Conservation (phyloP, 129 eudicot genomes). For the Escallonia herrerae region DNA sequence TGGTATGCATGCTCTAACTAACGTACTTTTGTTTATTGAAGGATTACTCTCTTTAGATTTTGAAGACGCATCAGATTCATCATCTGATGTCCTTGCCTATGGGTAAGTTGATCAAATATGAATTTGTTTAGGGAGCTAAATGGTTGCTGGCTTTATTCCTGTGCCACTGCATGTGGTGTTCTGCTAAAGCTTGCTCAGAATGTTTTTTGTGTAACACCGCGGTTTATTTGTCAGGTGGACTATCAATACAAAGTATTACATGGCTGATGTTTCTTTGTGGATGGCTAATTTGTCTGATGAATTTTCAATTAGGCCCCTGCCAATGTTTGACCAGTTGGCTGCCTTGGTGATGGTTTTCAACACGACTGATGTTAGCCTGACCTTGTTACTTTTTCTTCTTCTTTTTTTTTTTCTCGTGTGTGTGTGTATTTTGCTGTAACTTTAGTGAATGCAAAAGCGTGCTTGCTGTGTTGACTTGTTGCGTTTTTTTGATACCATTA, state of each 20-base stretch:
- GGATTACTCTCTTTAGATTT: conserved; percentile 66
- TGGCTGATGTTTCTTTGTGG: conserved; percentile 84
- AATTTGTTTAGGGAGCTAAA: background rate
- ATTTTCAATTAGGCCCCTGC: conserved; percentile 43
- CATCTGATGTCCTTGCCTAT: conserved; percentile 52
- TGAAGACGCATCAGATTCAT: conserved; percentile 55
- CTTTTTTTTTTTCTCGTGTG: conserved; percentile 3
- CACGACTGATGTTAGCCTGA: conserved; percentile 64
- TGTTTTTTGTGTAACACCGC: background rate
- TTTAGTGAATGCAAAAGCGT: background rate
- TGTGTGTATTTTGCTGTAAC: background rate
- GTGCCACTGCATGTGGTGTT: background rate
- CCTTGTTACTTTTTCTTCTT: background rate
- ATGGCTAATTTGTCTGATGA: conserved; percentile 64
- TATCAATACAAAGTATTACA: conserved; percentile 88
- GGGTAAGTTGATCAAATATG: conserved; percentile 41
- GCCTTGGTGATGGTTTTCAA: conserved; percentile 95
- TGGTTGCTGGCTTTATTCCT: background rate
- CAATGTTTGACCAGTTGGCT: conserved; percentile 45
- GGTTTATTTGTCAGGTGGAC: conserved; percentile 64
- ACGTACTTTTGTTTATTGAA: conserved; percentile 18
- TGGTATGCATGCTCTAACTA: too few relatives aligned
- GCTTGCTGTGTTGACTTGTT: background rate
- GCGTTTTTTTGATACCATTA: background rate
- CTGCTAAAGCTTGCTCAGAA: background rate